Conservation (phyloP, 179 eudicot genomes). For the Gypsophila paniculata region DNA sequence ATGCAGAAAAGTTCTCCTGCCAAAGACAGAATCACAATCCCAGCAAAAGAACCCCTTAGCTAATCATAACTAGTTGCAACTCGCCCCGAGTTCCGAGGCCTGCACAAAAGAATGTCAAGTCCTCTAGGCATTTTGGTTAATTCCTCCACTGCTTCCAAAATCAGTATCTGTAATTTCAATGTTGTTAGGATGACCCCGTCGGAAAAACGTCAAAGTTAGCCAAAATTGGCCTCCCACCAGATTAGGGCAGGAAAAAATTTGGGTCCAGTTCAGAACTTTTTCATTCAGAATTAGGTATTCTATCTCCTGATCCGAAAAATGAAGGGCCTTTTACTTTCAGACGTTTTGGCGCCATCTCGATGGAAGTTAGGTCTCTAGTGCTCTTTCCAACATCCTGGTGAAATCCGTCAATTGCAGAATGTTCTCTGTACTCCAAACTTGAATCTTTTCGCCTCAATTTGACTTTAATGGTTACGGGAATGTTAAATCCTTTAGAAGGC, state of each 20-base stretch:
- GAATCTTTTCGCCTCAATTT: conserved; percentile 35
- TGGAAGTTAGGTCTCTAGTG: conserved; percentile 29
- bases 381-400: conserved; percentile 29
- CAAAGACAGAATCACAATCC: conserved; percentile 47
- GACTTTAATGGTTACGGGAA: conserved; percentile 51
- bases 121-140: conserved; percentile 45
- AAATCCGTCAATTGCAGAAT: conserved; percentile 24
- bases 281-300: conserved; percentile 25
- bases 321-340: conserved; percentile 73
- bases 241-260: conserved; percentile 9
- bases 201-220: conserved; percentile 35
- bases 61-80: conserved; percentile 33
- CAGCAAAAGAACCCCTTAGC: conserved; percentile 35
- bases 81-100: conserved; percentile 47
- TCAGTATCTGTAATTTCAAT: conserved; percentile 33
- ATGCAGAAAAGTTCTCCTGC: conserved; percentile 44
- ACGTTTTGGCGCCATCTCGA: conserved; percentile 58
- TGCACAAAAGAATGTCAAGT: conserved; percentile 56
- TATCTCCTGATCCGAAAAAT: conserved; percentile 33
- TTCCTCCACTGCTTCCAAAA: conserved; percentile 35
- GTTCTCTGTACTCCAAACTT: conserved; percentile 28
- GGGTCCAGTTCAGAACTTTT: background rate
- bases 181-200: conserved; percentile 45
- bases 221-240: conserved; percentile 23
- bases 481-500: conserved; percentile 27